Evolutionary conservation across 768 basidiomycete species (phyloP), one percentile per base, ranked within the genome.

Genomic region (Gautieria morchelliformis): DNA sequence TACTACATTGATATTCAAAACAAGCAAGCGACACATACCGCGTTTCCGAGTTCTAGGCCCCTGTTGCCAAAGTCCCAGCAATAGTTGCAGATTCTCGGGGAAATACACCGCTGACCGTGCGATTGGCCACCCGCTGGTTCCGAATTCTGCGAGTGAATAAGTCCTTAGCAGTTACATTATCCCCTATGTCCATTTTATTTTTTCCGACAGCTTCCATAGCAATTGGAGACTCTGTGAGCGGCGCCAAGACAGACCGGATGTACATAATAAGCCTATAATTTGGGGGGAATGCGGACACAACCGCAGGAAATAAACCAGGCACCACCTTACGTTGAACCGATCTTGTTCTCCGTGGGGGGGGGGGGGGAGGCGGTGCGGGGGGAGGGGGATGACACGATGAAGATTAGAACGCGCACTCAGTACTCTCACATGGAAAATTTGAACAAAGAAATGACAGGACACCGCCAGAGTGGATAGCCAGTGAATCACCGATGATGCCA

Each of bases 221-320:
- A 1, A 78, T 56, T 0, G 71, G 54, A 11, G 54, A 56, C 24
- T 44, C 11, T 2, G 24, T 30, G 41, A 56, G 46, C 0, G 54
- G 54, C 9, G 10, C 5, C 22, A 56, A 22, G 4, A 56, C n/a
- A 20, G 54, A n/a, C 54, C 47, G 41, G 24, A 1, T 30, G 3
- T 6, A 12, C 22, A 47, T 20, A 46, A 33, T 47, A 10, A 22
- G 37, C 37, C 3, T 14, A 37, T 10, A n/a, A 17, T 6, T 4
- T 33, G 1, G 6, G 9, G 4, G 35, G 14, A 35, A 27, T 15
- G 7, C 19, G 14, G n/a, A 19, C 37, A 15, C 39, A 7, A 46
- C 20, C 86, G 74, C 0, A 77, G 81, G 69, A 87, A 86, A 68
- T 78, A 87, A 0, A 84, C 84, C 11, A 86, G 69, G 4, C 85